Base-by-base conservation (phyloP, 805 yeast species). In the Suhomyces vadensis region DNA sequence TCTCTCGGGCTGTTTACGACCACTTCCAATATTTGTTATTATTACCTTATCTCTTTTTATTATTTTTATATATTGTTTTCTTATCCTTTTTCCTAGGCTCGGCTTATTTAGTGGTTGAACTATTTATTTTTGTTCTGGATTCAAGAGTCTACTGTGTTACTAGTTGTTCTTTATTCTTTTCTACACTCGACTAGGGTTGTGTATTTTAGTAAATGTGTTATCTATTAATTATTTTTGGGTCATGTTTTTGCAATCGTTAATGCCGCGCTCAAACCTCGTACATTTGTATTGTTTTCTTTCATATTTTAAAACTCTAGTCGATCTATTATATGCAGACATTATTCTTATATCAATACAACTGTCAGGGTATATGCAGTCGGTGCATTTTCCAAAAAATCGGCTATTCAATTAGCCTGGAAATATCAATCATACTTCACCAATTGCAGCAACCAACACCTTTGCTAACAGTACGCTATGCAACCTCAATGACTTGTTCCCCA, bases 121-220 rank as follows among this genome's bases (percentile, higher is more conserved):
- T n/a, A 21, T 13, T 25, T 14, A 9, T 3, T 16, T 21, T 33
- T 5, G 36, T 6, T 14, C 24, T 20, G 11, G 36, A n/a, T 31
- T 13, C 23, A 14, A 11, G 7, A 7, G 5, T 23, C 37, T 23
- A 29, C 14, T 20, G 14, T 24, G 13, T 16, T 40, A 27, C 38
- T 24, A 16, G 21, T 31, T 24, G 25, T 40, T 23, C 31, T 25
- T 29, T 31, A 29, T 11, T 40, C 35, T 33, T 17, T 19, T 39
- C 29, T 19, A 8, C 35, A 27, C 38, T 33, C 25, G 43, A 27
- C 27, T 40, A 11, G 37, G 17, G 37, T 33, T 33, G 37, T 33
- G 37, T 33, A 33, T 33, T 33, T 33, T 33, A 33, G 37, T 33
- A 39, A 23, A 20, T 36, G 24, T 39, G 42, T 40, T 40, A 22